phyloP scores from a whole-genome alignment of 345 rosid species.

The Psidium guajava region DNA sequence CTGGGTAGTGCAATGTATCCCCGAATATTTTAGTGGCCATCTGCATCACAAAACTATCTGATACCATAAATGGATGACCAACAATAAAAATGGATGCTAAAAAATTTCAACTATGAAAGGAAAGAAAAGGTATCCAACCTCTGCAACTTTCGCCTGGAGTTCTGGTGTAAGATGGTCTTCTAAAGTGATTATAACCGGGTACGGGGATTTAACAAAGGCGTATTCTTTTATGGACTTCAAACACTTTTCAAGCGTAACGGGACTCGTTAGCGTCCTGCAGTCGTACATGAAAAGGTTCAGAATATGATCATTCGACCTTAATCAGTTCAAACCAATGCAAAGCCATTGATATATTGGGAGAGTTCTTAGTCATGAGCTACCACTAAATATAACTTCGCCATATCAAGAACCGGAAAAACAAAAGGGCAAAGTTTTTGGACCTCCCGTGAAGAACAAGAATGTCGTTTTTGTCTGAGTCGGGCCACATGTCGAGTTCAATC shows the following conservation, averaged over 20 bases:
- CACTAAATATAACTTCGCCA: not conserved
- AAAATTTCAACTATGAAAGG: not conserved
- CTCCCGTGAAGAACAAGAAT: conserved; percentile 92
- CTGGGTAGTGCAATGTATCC: conserved; percentile 52
- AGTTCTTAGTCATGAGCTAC: not conserved
- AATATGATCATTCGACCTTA: not conserved
- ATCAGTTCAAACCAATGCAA: not conserved
- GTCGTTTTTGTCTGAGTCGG: conserved; percentile 57
- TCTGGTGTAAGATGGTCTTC: conserved; percentile 92
- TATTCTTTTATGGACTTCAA: conserved; percentile 63
- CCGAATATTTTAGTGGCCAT: conserved; percentile 71
- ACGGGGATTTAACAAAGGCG: conserved; percentile 70
- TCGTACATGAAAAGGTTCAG: not conserved
- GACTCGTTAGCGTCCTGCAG: conserved; percentile 69
- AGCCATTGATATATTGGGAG: not conserved
- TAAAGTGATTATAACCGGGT: conserved; percentile 81
- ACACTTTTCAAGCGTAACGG: conserved; percentile 65
- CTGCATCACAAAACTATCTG: conserved; percentile 14
- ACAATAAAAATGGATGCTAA: not conserved
- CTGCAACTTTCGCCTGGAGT: conserved; percentile 91
- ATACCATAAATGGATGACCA: not conserved
- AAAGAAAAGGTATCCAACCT: conserved; percentile 21
- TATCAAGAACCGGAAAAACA: not conserved
- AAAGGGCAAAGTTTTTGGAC: conserved; percentile 11
- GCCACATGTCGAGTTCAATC: conserved; percentile 94